phyloP scores from a whole-genome alignment of 1,284 basidiomycete species.

The Ceratobasidium sp. region DNA sequence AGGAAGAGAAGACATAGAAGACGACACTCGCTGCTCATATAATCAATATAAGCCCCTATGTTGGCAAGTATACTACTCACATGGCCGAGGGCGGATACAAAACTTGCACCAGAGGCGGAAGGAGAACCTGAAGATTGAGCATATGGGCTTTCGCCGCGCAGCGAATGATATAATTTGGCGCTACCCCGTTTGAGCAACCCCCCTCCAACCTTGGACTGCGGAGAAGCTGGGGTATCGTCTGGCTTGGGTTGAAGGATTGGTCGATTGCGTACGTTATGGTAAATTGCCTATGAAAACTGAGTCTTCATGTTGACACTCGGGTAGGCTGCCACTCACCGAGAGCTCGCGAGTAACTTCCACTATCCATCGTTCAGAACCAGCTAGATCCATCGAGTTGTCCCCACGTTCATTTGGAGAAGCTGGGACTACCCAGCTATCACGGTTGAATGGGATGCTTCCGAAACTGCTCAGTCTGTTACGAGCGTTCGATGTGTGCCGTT shows the following conservation, averaged over 20 bases:
- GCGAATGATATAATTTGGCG: slow-evolving; percentile 35
- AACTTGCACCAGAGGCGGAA: slow-evolving; percentile 42
- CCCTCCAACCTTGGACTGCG: slow-evolving; percentile 17
- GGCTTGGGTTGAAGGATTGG: slow-evolving; percentile 40
- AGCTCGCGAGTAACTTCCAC: slow-evolving; percentile 25
- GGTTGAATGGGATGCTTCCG: slow-evolving; percentile 20
- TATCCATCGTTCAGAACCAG: slow-evolving; percentile 24
- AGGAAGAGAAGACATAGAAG: slow-evolving; percentile 43
- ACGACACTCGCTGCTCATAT: slow-evolving; percentile 32
- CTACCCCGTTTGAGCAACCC: slow-evolving; percentile 35
- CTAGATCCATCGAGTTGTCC: not conserved
- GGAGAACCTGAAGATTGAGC: slow-evolving; percentile 32
- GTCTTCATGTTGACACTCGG: not conserved
- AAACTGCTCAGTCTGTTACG: slow-evolving; percentile 32
- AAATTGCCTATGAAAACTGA: slow-evolving; percentile 21
- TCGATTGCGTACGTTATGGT: slow-evolving; percentile 20
- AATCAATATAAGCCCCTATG: not conserved
- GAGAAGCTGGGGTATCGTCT: slow-evolving; percentile 18
- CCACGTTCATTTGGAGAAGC: slow-evolving; percentile 16
- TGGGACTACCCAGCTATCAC: slow-evolving; percentile 38
- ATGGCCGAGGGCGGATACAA: slow-evolving; percentile 40
- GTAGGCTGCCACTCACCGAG: slow-evolving; percentile 8
- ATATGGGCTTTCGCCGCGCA: slow-evolving; percentile 44
- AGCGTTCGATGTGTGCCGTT: slow-evolving; percentile 1
- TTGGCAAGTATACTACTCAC: slow-evolving; percentile 6